phyloP scores from a whole-genome alignment of 2,329 filamentous ascomycete genomes.

The Alternaria angustiovoidea region DNA sequence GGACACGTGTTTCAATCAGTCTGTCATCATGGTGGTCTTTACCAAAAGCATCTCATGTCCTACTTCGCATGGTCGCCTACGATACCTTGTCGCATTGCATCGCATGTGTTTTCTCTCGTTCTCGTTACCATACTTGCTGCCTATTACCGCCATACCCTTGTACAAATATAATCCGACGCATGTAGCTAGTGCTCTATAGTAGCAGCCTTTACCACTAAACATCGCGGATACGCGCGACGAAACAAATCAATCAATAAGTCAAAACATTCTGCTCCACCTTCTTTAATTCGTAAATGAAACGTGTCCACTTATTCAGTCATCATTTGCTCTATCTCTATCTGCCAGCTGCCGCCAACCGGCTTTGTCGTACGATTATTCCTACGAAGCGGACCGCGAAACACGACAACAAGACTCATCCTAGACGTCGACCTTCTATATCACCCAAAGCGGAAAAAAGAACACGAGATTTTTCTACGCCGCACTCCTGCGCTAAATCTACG shows the following conservation, averaged over 20 bases:
- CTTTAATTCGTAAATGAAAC: background rate
- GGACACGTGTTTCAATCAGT: background rate
- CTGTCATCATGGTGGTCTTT: slow-evolving; percentile 2
- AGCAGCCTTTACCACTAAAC: background rate
- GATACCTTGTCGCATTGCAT: slow-evolving; percentile 11
- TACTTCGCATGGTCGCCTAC: background rate
- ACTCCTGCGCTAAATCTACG: background rate
- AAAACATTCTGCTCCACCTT: background rate
- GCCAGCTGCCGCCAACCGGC: background rate
- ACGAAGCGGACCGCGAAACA: background rate
- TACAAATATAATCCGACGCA: slow-evolving; percentile 21
- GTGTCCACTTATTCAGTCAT: background rate
- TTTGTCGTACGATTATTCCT: background rate
- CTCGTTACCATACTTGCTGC: background rate
- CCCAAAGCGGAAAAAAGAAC: background rate
- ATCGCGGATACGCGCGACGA: background rate
- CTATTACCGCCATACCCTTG: slow-evolving; percentile 18
- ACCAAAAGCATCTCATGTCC: slow-evolving; percentile 5
- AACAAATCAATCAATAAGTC: background rate
- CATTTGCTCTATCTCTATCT: background rate
- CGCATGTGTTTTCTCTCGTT: slow-evolving; percentile 8
- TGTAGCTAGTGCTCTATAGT: slow-evolving; percentile 4
- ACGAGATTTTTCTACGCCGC: background rate
- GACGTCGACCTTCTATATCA: background rate
- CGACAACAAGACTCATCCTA: background rate